These are phyloP conservation scores for Tetradesmus obliquus DNA, from an alignment of 139 green algal genomes.

Conservation along the genomic window DNA sequence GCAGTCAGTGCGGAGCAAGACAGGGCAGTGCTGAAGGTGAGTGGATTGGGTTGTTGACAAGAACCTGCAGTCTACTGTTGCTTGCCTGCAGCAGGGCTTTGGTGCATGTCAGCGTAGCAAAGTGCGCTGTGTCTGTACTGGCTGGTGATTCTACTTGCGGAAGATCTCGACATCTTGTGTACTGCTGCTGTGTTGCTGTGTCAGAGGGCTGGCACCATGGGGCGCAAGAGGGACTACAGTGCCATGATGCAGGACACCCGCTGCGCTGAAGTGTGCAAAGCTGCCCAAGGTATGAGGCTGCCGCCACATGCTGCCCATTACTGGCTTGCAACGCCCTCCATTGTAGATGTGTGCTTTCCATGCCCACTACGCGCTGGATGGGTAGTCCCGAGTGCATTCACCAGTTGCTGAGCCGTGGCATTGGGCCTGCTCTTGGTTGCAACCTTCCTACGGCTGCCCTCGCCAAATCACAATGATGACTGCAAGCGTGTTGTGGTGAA, in stretches of 20 bases:
- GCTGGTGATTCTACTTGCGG: no score
- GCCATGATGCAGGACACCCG: neutral
- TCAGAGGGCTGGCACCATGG: neutral
- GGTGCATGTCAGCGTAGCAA: no score
- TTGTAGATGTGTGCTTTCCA: neutral
- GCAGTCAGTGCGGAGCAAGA: neutral
- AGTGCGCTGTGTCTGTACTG: no score
- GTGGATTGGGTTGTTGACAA: neutral
- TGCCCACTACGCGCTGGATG: neutral
- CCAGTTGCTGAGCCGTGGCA: neutral
- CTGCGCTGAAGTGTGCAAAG: conserved; percentile 26
- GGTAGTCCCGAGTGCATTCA: neutral
- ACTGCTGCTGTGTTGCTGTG: neutral
- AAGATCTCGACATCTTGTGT: neutral
- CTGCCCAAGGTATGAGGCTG: conserved; percentile 25
- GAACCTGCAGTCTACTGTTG: no score
- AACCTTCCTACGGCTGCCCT: no score
- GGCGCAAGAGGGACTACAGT: neutral
- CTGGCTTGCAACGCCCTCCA: neutral
- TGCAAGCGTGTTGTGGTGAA: no score
- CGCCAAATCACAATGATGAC: no score
- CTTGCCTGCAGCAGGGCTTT: no score
- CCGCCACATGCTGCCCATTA: neutral
- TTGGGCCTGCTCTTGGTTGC: neutral
- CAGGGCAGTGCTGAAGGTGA: neutral